A percentile compares a stretch with the other conserved stretches of the same genome.
Conservation (phyloP, 495 filamentous ascomycete species). For the Platismatia glauca region DNA sequence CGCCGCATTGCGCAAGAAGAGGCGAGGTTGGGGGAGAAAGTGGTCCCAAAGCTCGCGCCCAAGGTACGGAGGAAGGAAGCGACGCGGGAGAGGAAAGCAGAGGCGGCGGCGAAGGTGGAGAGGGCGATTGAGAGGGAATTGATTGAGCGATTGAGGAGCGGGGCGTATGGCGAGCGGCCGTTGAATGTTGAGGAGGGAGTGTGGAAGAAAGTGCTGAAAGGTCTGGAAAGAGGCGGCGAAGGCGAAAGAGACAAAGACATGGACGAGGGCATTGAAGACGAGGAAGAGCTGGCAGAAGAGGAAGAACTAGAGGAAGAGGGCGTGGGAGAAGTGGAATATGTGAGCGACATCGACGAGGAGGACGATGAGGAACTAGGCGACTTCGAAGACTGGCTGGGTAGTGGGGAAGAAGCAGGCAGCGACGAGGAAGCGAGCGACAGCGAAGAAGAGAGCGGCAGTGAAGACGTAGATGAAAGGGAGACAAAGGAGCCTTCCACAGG, state of each 20-base stretch:
- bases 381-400: constrained; percentile 68
- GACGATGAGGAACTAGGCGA: constrained; percentile 58
- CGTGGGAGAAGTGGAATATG: constrained; percentile 76
- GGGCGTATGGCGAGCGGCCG: constrained; percentile 90
- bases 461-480: constrained; percentile 35
- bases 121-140: constrained; percentile 92
- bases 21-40: constrained; percentile 76
- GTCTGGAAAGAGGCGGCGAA: constrained; percentile 78
- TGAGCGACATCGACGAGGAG: constrained; percentile 61
- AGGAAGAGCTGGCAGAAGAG: constrained; percentile 60
- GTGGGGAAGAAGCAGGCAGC: constrained; percentile 46
- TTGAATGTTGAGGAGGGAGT: constrained; percentile 88
- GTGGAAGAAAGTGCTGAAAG: constrained; percentile 95
- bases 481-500: constrained; percentile 46
- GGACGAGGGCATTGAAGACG: constrained; percentile 76
- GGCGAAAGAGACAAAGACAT: constrained; percentile 78
- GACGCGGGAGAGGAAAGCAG: constrained; percentile 86
- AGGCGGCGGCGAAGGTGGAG: constrained; percentile 91
- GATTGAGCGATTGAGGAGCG: constrained; percentile 81
- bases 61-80: constrained; percentile 85
- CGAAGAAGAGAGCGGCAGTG: constrained; percentile 28
- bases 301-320: constrained; percentile 61
- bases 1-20: constrained; percentile 77
- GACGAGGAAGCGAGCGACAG: constrained; percentile 40
- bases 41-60: constrained; percentile 85